Conservation (phyloP, 768 basidiomycete species). For the Amanita pallidorosea region DNA sequence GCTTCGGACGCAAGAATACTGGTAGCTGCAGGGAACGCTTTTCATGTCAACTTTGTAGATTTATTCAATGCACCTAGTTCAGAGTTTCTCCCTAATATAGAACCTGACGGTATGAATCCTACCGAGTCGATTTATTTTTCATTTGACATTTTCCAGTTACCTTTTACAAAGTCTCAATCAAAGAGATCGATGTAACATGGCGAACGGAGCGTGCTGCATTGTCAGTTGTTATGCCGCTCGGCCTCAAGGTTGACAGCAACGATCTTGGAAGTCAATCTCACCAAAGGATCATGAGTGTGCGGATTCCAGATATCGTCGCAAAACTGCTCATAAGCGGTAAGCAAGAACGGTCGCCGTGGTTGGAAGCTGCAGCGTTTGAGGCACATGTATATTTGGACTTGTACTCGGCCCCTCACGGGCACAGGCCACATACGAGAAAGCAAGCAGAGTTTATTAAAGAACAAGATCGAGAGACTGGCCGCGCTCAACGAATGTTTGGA, state of each 20-base stretch:
- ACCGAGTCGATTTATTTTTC: neutral
- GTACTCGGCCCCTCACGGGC: constrained; percentile 53
- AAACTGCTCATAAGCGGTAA: constrained; percentile 39
- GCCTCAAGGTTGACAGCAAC: constrained; percentile 60
- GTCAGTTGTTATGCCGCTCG: constrained; percentile 42
- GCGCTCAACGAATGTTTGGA: constrained; percentile 45
- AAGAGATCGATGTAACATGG: constrained; percentile 45
- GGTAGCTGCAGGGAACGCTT: constrained; percentile 39
- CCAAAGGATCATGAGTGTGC: constrained; percentile 51
- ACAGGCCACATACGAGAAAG: constrained; percentile 32
- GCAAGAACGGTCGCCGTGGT: constrained; percentile 40
- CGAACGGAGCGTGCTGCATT: constrained; percentile 41
- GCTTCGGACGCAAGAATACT: constrained; percentile 43
- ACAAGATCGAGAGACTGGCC: constrained; percentile 62
- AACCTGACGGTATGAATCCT: constrained; percentile 62
- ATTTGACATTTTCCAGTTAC: constrained; percentile 45
- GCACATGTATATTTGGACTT: constrained; percentile 56
- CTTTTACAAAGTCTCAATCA: constrained; percentile 62
- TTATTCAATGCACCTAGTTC: constrained; percentile 69
- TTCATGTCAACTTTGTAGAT: constrained; percentile 67
- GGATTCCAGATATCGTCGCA: constrained; percentile 37
- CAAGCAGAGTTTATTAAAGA: constrained; percentile 59
- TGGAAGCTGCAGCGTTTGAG: constrained; percentile 46
- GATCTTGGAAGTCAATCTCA: constrained; percentile 63
- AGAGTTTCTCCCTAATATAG: constrained; percentile 47